Conservation (phyloP, 176 grass and related monocot species). For the Carex scoparia region DNA sequence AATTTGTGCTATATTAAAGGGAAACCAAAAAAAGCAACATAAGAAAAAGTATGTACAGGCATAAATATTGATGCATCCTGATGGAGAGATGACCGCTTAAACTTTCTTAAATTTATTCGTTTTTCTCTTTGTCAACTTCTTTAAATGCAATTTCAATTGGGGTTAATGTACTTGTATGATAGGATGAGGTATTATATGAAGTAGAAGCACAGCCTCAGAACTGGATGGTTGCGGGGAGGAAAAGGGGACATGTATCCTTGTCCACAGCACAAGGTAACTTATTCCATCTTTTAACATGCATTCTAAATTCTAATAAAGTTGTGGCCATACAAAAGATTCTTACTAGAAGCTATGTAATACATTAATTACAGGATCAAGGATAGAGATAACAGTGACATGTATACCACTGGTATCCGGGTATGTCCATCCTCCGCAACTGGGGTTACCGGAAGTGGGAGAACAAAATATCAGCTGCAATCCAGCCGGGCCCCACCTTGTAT, state of each 20-base stretch:
- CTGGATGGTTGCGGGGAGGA: constrained; percentile 99
- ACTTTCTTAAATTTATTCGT: not conserved
- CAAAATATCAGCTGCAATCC: constrained; percentile 84
- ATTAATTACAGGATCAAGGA: constrained; percentile 70
- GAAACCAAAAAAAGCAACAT: not conserved
- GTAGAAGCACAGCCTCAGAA: constrained; percentile 80
- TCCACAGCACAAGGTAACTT: constrained; percentile 53
- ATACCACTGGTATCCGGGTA: constrained; percentile 89
- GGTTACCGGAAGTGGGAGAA: constrained; percentile 63
- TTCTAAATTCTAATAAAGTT: not conserved
- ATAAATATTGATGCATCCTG: not conserved
- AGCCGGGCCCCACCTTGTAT: constrained; percentile 83
- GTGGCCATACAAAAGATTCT: not conserved
- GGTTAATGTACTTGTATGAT: constrained; percentile 11
- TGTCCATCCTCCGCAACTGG: constrained; percentile 79
- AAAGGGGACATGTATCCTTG: constrained; percentile 58
- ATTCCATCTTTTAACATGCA: not conserved
- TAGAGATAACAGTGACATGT: constrained; percentile 85
- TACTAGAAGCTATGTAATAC: not conserved
- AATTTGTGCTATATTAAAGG: not conserved
- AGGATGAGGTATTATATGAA: constrained; percentile 86
- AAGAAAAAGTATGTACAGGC: not conserved
- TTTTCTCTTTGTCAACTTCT: not conserved
- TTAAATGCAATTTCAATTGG: not conserved
- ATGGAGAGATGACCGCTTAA: not conserved